These are phyloP conservation scores for Hemileia vastatrix DNA, from an alignment of 1,284 basidiomycete genomes.

Conservation along the genomic window DNA sequence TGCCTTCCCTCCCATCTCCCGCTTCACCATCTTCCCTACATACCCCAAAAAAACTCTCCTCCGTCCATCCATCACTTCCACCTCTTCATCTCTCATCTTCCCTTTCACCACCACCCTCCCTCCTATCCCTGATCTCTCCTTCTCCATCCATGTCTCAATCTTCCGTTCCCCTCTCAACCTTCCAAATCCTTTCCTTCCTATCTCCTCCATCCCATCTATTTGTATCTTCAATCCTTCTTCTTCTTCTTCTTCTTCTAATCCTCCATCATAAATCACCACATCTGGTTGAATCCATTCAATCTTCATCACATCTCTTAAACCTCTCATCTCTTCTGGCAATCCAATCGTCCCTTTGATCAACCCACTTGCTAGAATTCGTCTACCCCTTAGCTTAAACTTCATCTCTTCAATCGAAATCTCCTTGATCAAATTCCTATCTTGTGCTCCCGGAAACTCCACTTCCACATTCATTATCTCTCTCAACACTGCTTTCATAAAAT, in stretches of 20 bases:
- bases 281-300: neutral
- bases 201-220: too few species aligned
- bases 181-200: conserved; percentile 30
- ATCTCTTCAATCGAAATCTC: neutral
- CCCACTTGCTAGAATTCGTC: neutral
- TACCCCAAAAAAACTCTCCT: conserved; percentile 60
- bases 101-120: conserved; percentile 53
- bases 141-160: conserved; percentile 47
- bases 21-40: conserved; percentile 45
- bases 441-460: neutral
- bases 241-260: neutral
- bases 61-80: conserved; percentile 76
- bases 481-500: neutral
- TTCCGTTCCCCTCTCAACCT: conserved; percentile 25
- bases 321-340: neutral
- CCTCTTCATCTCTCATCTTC: conserved; percentile 67
- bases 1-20: neutral
- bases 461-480: neutral
- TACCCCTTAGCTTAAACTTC: neutral
- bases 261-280: neutral
- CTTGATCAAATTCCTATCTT: neutral
- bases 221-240: too few species aligned
- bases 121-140: conserved; percentile 47
- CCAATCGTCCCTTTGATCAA: neutral
- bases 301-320: neutral